Evolutionary conservation across 2,329 filamentous ascomycete species (phyloP).

Genomic region (Arachnomyces sp.): DNA sequence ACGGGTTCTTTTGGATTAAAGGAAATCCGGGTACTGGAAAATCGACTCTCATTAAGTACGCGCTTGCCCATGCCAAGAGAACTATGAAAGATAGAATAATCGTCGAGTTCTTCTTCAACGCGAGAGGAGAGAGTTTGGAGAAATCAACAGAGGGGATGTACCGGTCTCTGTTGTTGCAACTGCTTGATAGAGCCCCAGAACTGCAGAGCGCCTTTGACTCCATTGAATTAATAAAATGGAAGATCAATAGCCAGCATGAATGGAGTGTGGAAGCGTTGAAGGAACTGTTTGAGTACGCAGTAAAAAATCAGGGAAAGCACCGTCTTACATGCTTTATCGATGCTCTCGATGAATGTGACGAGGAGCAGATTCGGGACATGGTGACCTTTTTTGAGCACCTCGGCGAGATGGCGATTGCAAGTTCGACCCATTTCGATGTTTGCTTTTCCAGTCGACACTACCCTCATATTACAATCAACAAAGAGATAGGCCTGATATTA

Average conservation of each 20-base stretch:
- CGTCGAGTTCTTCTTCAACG: slow-evolving; percentile 25
- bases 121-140: slow-evolving; percentile 17
- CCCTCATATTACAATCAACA: slow-evolving; percentile 30
- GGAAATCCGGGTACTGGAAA: slow-evolving; percentile 34
- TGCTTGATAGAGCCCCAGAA: slow-evolving; percentile 16
- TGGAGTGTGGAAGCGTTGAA: slow-evolving; percentile 14
- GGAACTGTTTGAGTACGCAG: slow-evolving; percentile 11
- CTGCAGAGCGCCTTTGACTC: slow-evolving; percentile 15
- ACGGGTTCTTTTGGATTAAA: slow-evolving; percentile 33
- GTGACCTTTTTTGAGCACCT: slow-evolving; percentile 30
- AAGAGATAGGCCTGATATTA: slow-evolving; percentile 26
- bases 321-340: slow-evolving; percentile 34
- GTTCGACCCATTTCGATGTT: slow-evolving; percentile 18
- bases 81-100: neutral
- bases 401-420: slow-evolving; percentile 10
- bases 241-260: neutral
- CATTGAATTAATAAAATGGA: neutral
- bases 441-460: slow-evolving; percentile 41
- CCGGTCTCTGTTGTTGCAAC: slow-evolving; percentile 21
- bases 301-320: slow-evolving; percentile 10
- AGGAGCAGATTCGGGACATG: slow-evolving; percentile 32
- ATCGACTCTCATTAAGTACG: slow-evolving; percentile 29
- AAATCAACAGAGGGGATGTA: slow-evolving; percentile 21
- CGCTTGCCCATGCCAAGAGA: slow-evolving; percentile 6
- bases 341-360: slow-evolving; percentile 41